These are phyloP conservation scores for Fusarium sp. DNA, from an alignment of 2,329 filamentous ascomycete genomes.

Conservation along the genomic window DNA sequence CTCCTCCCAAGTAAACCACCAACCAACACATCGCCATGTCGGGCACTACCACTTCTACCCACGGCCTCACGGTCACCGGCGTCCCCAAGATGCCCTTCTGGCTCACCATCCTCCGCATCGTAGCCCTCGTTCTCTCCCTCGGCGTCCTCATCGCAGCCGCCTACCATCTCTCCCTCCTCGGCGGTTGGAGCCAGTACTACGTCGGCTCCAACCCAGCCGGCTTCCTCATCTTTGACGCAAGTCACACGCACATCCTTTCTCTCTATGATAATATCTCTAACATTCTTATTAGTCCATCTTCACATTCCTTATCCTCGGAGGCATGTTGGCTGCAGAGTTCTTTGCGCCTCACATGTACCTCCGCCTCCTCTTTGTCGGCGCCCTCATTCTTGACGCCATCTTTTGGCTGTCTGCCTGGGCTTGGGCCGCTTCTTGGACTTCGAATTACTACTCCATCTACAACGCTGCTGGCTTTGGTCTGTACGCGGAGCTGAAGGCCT, in stretches of 20 bases:
- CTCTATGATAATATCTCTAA: neutral
- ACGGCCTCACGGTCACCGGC: slow-evolving; percentile 52
- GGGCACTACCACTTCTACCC: slow-evolving; percentile 16
- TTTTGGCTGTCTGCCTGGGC: slow-evolving; percentile 56
- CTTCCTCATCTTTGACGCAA: slow-evolving; percentile 62
- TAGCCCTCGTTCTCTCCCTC: slow-evolving; percentile 54
- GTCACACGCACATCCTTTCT: slow-evolving; percentile 32
- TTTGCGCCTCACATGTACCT: slow-evolving; percentile 51
- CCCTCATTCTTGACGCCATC: slow-evolving; percentile 52
- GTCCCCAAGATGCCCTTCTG: slow-evolving; percentile 52
- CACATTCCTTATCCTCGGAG: slow-evolving; percentile 56
- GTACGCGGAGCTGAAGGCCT: slow-evolving; percentile 36
- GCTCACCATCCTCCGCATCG: slow-evolving; percentile 53
- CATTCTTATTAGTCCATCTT: slow-evolving; percentile 50
- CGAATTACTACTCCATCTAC: slow-evolving; percentile 42
- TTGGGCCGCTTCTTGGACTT: slow-evolving; percentile 54
- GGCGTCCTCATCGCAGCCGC: slow-evolving; percentile 55
- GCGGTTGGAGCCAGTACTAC: slow-evolving; percentile 35
- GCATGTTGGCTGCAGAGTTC: slow-evolving; percentile 51
- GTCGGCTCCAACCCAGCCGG: slow-evolving; percentile 50
- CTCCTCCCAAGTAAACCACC: neutral
- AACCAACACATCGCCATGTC: slow-evolving; percentile 9
- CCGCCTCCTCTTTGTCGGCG: slow-evolving; percentile 50
- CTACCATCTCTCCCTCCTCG: slow-evolving; percentile 54
- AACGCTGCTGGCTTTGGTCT: slow-evolving; percentile 20